phyloP scores from a whole-genome alignment of 768 basidiomycete species.

The Suillus ampliporus region DNA sequence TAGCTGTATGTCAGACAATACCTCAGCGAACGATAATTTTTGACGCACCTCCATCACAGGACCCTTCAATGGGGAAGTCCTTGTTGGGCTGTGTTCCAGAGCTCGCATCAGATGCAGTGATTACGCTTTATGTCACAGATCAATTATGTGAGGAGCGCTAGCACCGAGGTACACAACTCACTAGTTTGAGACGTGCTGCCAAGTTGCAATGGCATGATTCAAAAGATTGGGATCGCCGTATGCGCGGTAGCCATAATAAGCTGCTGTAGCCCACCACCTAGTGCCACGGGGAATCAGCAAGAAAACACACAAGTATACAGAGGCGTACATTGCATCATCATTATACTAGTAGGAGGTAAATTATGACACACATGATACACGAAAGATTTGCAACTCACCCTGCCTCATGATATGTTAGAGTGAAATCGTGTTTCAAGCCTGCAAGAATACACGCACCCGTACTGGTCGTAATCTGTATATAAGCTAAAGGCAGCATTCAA shows the following conservation, averaged over 20 bases:
- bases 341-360: slow-evolving; percentile 8
- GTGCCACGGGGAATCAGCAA: neutral
- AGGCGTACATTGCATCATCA: slow-evolving; percentile 16
- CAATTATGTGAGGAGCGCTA: neutral
- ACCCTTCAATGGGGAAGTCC: slow-evolving; percentile 44
- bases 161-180: slow-evolving; percentile 29
- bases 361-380: neutral
- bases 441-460: slow-evolving; percentile 9
- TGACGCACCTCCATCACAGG: slow-evolving; percentile 50
- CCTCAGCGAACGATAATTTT: neutral
- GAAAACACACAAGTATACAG: neutral
- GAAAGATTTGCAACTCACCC: neutral
- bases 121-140: slow-evolving; percentile 37
- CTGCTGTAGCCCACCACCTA: slow-evolving; percentile 59
- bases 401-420: neutral
- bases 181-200: slow-evolving; percentile 55
- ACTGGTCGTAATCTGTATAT: slow-evolving; percentile 14
- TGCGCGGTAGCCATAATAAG: slow-evolving; percentile 53
- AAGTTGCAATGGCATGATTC: slow-evolving; percentile 50
- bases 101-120: slow-evolving; percentile 46
- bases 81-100: slow-evolving; percentile 48
- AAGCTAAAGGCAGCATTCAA: slow-evolving; percentile 11
- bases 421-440: neutral
- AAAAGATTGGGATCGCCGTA: slow-evolving; percentile 50
- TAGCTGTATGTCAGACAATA: slow-evolving; percentile 19